Evolutionary conservation across 1,284 basidiomycete species (phyloP).

Genomic region (Veloboletus limbatus): DNA sequence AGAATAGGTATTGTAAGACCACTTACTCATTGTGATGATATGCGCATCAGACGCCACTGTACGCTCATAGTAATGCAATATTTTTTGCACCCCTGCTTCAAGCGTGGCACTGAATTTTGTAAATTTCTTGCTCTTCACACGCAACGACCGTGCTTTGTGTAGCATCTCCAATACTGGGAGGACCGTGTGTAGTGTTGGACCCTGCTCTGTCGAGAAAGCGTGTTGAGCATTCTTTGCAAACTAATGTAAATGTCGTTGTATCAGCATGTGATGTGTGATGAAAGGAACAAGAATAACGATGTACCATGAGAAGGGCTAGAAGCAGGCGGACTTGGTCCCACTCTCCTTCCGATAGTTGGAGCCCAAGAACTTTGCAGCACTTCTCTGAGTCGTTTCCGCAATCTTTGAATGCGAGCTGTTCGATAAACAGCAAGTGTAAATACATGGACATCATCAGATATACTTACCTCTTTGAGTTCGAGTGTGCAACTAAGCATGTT

Average conservation of each 20-base stretch:
- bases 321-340: slow-evolving; percentile 8
- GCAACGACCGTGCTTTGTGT: too few relatives aligned
- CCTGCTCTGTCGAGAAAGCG: slow-evolving; percentile 10
- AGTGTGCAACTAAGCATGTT: slow-evolving; percentile 22
- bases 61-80: slow-evolving; percentile 23
- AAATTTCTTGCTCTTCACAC: too few relatives aligned
- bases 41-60: slow-evolving; percentile 6
- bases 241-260: slow-evolving; percentile 1
- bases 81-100: slow-evolving; percentile 23
- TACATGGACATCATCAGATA: too few relatives aligned
- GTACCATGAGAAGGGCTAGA: slow-evolving; percentile 3
- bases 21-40: slow-evolving; percentile 25
- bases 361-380: neutral
- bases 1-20: slow-evolving; percentile 26
- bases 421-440: too few relatives aligned
- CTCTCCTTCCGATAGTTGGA: slow-evolving; percentile 5
- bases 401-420: slow-evolving; percentile 9
- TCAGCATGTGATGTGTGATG: neutral
- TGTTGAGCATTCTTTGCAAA: slow-evolving; percentile 18
- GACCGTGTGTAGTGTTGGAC: too few relatives aligned
- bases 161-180: too few relatives aligned
- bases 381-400: slow-evolving; percentile 1
- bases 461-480: too few relatives aligned
- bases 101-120: slow-evolving; percentile 19
- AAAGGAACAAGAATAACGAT: neutral